Evolutionary conservation across 768 basidiomycete species (phyloP).

Genomic region (Phanerochaete carnosa): DNA sequence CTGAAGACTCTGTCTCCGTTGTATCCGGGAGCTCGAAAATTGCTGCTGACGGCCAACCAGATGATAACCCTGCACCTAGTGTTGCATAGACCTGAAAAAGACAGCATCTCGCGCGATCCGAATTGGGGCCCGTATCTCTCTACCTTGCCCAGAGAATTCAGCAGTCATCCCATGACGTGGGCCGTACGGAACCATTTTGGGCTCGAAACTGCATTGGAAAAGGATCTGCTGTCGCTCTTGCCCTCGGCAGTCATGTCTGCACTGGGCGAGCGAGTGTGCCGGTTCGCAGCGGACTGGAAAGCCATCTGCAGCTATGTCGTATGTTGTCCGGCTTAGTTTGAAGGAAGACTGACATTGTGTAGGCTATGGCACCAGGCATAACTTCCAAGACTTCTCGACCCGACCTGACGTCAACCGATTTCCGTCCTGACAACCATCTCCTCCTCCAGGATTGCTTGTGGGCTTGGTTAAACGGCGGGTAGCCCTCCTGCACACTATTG

Average conservation of each 20-base stretch:
- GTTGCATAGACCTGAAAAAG: conserved; percentile 52
- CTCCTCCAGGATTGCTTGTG: conserved; percentile 54
- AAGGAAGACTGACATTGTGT: neutral
- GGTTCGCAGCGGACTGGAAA: conserved; percentile 61
- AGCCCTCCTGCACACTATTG: neutral
- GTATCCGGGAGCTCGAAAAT: conserved; percentile 40
- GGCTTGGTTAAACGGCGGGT: conserved; percentile 87
- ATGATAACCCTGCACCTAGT: conserved; percentile 78
- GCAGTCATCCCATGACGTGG: conserved; percentile 83
- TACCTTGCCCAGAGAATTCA: conserved; percentile 70
- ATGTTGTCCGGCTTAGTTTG: conserved; percentile 16
- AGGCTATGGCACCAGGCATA: conserved; percentile 7
- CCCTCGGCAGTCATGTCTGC: conserved; percentile 44
- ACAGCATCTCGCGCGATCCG: conserved; percentile 46
- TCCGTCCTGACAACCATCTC: neutral
- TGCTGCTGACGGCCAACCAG: conserved; percentile 60
- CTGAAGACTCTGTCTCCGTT: conserved; percentile 57
- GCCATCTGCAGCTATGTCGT: conserved; percentile 52
- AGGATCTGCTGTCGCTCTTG: conserved; percentile 37
- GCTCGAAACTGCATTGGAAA: conserved; percentile 16
- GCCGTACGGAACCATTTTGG: conserved; percentile 29
- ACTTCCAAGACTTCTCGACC: conserved; percentile 8
- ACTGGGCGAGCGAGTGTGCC: conserved; percentile 39
- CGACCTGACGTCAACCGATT: neutral
- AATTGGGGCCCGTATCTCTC: conserved; percentile 77